Evolutionary conservation across 768 basidiomycete species (phyloP).

Genomic region (Mrakia gelida): DNA sequence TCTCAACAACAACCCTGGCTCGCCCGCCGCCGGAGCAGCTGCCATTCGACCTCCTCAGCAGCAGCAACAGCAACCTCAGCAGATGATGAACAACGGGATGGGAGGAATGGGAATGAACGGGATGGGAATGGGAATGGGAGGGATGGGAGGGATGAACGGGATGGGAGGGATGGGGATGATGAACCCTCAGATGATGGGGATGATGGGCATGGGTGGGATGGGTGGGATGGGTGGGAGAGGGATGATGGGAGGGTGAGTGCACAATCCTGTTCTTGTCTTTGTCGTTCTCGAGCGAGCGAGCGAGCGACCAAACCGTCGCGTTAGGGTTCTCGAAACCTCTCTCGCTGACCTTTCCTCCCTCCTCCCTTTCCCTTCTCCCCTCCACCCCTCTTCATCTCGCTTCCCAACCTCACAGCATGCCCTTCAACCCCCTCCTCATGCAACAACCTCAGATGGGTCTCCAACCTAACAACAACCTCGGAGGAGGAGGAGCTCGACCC

Average conservation of each 20-base stretch:
- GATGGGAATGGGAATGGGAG: constrained; percentile 42
- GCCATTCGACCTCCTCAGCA: neutral
- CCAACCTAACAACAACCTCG: neutral
- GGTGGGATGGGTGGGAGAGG: neutral
- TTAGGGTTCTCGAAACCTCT: neutral
- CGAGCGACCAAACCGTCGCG: too few species aligned
- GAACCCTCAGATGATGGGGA: neutral
- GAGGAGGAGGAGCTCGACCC: neutral
- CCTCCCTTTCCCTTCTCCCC: neutral
- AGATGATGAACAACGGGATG: constrained; percentile 42
- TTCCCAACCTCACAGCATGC: neutral
- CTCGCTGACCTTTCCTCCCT: neutral
- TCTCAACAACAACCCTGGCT: neutral
- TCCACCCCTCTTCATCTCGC: neutral
- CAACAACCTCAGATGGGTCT: constrained; percentile 6
- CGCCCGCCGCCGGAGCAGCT: neutral
- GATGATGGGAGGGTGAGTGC: constrained; percentile 1
- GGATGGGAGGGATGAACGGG: constrained; percentile 38
- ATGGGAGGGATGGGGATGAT: constrained; percentile 45
- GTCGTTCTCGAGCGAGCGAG: too few species aligned
- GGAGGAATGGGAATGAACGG: constrained; percentile 38
- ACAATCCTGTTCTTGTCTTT: too few species aligned
- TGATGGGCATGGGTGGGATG: constrained; percentile 41
- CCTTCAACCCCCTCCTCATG: constrained; percentile 16
- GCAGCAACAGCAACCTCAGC: neutral